Evolutionary conservation across 768 basidiomycete genomes (phyloP), one percentile per base, ranked within the genome.

Genomic region (Peribolospora baueri): DNA sequence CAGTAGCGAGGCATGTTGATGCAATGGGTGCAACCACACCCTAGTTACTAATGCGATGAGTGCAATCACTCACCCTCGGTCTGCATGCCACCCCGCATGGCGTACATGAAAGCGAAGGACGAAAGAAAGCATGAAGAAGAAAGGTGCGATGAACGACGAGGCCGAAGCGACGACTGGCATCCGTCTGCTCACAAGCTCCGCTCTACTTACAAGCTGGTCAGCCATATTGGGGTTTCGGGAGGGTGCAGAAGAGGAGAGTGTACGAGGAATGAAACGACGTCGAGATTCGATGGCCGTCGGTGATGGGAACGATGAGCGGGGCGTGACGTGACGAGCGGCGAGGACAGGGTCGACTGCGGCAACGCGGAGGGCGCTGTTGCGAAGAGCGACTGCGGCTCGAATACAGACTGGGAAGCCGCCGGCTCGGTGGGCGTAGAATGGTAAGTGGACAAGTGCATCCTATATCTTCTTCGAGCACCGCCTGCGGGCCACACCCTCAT

Each of bases 121-220:
- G 38, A 42, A n/a, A 1, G n/a, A 13, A 47, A 25, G 25, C 1
- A 25, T 1, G 11, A 25, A 38, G 9, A 54, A 43, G n/a, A 45
- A 36, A 36, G 37, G 11, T 7, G 43, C 11, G 42, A n/a, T 39
- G 10, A 39, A 48, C 51, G 37, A 36, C 48, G 52, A 48, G 8
- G 53, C 10, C n/a, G 56, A 39, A 46, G 51, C 54, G 56, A 58
- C 39, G 43, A 38, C 51, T 45, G 55, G 40, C 10, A 1, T 55
- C 36, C 40, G 47, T 5, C 42, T n/a, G 51, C 25, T 39, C 36
- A 6, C 46, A 11, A 25, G 42, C 14, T 9, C 42, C 7, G 43
- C 46, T 40, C 9, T 37, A 69, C 75, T 62, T 60, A 76, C 75
- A 61, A 76, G 62, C 67, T 74, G 72, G 61, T 76, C 75, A 60